Percentiles rank a stretch among this genome's conserved stretches.
Conservation (phyloP, 2,329 filamentous ascomycete genomes). For the Paecilomyces niveus region DNA sequence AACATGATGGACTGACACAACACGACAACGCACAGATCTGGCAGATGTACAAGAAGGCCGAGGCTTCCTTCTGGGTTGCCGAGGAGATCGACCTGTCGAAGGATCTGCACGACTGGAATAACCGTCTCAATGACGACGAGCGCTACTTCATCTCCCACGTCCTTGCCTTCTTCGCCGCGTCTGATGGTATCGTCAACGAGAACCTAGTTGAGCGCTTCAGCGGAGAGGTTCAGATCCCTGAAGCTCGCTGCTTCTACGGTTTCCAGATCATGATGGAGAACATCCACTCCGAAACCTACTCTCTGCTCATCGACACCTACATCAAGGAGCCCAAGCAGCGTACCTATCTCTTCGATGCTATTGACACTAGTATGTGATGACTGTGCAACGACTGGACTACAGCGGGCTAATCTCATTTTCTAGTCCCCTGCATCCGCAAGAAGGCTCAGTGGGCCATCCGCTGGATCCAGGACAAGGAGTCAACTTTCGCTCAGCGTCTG, state of each 20-base stretch:
- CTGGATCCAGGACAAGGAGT: conserved; percentile 92
- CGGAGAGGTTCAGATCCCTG: conserved; percentile 90
- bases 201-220: conserved; percentile 98
- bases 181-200: conserved; percentile 98
- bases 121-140: conserved; percentile 92
- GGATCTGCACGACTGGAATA: conserved; percentile 99
- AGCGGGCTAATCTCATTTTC: conserved; percentile 18
- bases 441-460: conserved; percentile 97
- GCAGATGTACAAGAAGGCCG: conserved; percentile 99
- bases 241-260: conserved; percentile 98
- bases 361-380: conserved; percentile 75
- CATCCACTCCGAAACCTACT: conserved; percentile 99
- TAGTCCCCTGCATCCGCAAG: conserved; percentile 91
- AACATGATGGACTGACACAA: conserved; percentile 30
- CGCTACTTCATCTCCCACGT: conserved; percentile 98
- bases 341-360: conserved; percentile 93
- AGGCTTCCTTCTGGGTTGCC: conserved; percentile 99
- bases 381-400: background rate
- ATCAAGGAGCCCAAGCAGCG: conserved; percentile 96
- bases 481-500: conserved; percentile 89
- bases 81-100: conserved; percentile 99
- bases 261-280: conserved; percentile 99
- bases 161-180: conserved; percentile 97
- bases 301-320: conserved; percentile 96
- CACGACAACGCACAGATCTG: conserved; percentile 62